A percentile compares a stretch with the other conserved stretches of the same genome.
Conservation (phyloP, 768 basidiomycete genomes). For the Lactarius akahatsu region DNA sequence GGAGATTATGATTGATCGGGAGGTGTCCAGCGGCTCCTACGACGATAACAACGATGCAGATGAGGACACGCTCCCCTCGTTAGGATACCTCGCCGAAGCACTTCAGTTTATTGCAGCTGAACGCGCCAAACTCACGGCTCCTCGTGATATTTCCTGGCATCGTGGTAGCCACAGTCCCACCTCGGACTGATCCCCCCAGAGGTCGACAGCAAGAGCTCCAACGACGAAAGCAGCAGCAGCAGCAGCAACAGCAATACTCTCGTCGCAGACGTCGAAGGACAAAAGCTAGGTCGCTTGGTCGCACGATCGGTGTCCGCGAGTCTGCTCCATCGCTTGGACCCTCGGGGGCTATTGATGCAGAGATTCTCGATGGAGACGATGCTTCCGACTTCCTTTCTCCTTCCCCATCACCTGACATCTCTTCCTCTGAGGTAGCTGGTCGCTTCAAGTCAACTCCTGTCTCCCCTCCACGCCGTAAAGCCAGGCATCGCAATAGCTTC, state of each 20-base stretch:
- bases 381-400: conserved; percentile 33
- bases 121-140: conserved; percentile 55
- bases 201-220: neutral
- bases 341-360: conserved; percentile 18
- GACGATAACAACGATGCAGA: conserved; percentile 31
- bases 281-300: conserved; percentile 29
- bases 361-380: conserved; percentile 31
- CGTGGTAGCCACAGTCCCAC: conserved; percentile 24
- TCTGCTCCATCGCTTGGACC: neutral
- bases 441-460: conserved; percentile 36
- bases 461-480: conserved; percentile 26
- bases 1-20: conserved; percentile 31
- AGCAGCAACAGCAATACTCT: conserved; percentile 20
- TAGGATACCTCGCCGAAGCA: conserved; percentile 72
- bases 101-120: conserved; percentile 76
- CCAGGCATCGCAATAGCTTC: conserved; percentile 18
- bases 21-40: conserved; percentile 26
- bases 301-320: conserved; percentile 21
- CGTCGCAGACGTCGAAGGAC: conserved; percentile 40
- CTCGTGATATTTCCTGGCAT: conserved; percentile 31
- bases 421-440: conserved; percentile 32
- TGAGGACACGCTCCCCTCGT: conserved; percentile 52
- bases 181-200: conserved; percentile 24
- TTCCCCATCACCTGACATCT: conserved; percentile 33
- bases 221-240: neutral